Percentiles rank a stretch among this genome's conserved stretches.
These are phyloP conservation scores for Zymoseptoria passerinii DNA, from an alignment of 2,329 filamentous ascomycete species.

Conservation along the genomic window DNA sequence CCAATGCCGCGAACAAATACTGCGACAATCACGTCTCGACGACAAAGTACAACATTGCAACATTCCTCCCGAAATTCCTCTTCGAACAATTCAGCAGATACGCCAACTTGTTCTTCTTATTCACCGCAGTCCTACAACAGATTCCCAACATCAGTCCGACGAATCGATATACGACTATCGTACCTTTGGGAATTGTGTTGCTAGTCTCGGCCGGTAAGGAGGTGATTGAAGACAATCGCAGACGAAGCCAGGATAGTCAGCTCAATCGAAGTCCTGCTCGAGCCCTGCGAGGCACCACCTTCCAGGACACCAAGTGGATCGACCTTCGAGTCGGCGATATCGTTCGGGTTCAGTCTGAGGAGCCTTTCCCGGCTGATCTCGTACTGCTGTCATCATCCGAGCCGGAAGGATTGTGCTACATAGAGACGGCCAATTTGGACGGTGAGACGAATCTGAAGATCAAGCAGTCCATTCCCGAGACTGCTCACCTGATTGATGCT, in stretches of 20 bases:
- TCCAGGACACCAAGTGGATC: conserved; percentile 86
- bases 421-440: conserved; percentile 95
- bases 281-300: conserved; percentile 73
- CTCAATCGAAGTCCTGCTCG: conserved; percentile 82
- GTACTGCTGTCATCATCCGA: conserved; percentile 91
- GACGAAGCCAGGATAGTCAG: conserved; percentile 75
- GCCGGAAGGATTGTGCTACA: conserved; percentile 95
- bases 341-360: conserved; percentile 84
- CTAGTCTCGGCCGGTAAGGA: conserved; percentile 95
- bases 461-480: conserved; percentile 94
- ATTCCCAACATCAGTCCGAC: conserved; percentile 93
- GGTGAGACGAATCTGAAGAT: conserved; percentile 98
- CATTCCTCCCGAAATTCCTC: conserved; percentile 92
- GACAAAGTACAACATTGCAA: conserved; percentile 89
- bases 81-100: conserved; percentile 99
- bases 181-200: conserved; percentile 81
- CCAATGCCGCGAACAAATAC: conserved; percentile 82
- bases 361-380: conserved; percentile 88
- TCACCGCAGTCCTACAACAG: conserved; percentile 88
- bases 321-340: conserved; percentile 90
- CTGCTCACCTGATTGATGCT: conserved; percentile 75
- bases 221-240: conserved; percentile 82
- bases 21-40: conserved; percentile 96
- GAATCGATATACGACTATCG: conserved; percentile 92
- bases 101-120: conserved; percentile 98